Evolutionary conservation across 192 early-diverging fungal genomes (phyloP).

Genomic region (Rhizoclosmatium globosum): DNA sequence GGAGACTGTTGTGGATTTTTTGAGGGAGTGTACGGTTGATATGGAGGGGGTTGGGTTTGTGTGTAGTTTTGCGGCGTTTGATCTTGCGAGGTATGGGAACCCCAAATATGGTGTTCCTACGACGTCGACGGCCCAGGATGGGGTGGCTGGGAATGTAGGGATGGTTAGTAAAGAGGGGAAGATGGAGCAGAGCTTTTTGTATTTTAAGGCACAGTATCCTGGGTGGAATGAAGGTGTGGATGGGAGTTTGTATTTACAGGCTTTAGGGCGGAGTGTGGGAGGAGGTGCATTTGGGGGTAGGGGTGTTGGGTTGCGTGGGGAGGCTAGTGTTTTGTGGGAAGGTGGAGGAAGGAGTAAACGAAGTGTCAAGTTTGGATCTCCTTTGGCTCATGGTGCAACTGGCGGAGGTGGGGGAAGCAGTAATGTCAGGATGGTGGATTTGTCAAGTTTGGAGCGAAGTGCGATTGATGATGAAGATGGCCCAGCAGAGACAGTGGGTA

Average conservation of each 20-base stretch:
- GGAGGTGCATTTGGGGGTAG: background rate
- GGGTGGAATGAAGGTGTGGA: constrained; percentile 88
- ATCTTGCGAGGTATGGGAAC: constrained; percentile 92
- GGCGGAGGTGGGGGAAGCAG: background rate
- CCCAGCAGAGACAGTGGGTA: constrained; percentile 33
- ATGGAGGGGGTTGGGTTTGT: constrained; percentile 92
- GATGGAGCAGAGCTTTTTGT: constrained; percentile 97
- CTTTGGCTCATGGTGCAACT: background rate
- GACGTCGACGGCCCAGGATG: constrained; percentile 8
- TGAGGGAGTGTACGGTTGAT: constrained; percentile 93
- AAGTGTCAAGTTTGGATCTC: constrained; percentile 23
- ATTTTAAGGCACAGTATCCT: constrained; percentile 96
- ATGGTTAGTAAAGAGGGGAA: constrained; percentile 87
- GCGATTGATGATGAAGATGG: constrained; percentile 8
- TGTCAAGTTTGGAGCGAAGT: constrained; percentile 10
- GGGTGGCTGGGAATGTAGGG: constrained; percentile 17
- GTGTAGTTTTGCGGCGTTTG: constrained; percentile 96
- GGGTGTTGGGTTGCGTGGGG: background rate
- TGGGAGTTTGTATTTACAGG: constrained; percentile 77
- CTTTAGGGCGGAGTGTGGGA: constrained; percentile 1
- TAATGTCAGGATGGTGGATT: constrained; percentile 1
- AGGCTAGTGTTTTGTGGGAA: background rate
- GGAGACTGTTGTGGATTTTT: constrained; percentile 89
- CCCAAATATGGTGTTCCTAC: constrained; percentile 78
- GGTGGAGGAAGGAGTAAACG: constrained; percentile 11